Evolutionary conservation across 2,329 filamentous ascomycete species (phyloP), one percentile per base, ranked within the genome.

Genomic region (Cladosporium sp.): DNA sequence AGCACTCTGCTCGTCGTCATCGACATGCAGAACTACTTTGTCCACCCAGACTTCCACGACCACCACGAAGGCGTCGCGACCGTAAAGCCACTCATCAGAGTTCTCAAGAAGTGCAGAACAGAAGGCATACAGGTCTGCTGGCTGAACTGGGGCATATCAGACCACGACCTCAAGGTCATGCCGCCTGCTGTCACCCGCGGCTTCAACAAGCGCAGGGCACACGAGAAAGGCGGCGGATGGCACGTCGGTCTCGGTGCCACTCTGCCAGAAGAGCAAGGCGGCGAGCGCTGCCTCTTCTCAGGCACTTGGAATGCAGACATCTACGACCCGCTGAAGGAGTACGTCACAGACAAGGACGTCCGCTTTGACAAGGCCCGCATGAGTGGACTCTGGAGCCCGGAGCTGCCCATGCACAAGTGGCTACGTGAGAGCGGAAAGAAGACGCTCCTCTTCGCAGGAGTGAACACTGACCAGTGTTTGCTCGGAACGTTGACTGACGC

Each of bases 21-120:
- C 55, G 74, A 77, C 63, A 77, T 76, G 74, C 75, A 77, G 58
- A 77, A 76, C 64, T 76, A 75, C 65, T 77, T 76, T 62, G 64
- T 76, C 47, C 68, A 70, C 58, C 69, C 69, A n/a, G 58, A 60
- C 45, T 68, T 66, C 59, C 65, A 66, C 63, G 66, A 71, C 52
- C 69, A 71, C 62, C 60, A 52, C 20, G 64, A 64, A 22, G 69
- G 68, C 15, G 64, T 72, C 51, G 66, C 67, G n/a, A 70, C 74
- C 15, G 63, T 76, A 14, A 63, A 70, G 15, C 74, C 75, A 12
- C 70, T 72, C 12, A 49, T 75, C 60, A 72, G 68, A 28, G 73
- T 74, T 30, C 74, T 77, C 54, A 67, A 73, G 45, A 71, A 72
- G 49, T 76, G 74, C 64, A 67, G 75, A 51, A 70, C 69, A 54